Percentiles rank a stretch among this genome's conserved stretches.
Evolutionary conservation across 164 flowering plant species (phyloP).

Genomic region (Chimonanthus praecox): DNA sequence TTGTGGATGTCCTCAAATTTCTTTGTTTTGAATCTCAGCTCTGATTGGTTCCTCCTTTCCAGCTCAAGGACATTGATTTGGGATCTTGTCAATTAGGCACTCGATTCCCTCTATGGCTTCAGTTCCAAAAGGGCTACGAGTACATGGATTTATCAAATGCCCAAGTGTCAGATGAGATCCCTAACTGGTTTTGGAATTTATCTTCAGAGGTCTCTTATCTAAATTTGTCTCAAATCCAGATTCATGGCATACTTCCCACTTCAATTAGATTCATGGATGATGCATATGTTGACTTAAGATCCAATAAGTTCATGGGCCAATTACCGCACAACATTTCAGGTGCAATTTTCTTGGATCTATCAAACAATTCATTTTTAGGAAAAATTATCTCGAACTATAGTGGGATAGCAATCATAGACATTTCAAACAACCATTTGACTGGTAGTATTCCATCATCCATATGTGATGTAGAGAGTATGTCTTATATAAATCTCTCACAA

Average conservation of each 20-base stretch:
- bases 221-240: too few species aligned
- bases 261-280: background rate
- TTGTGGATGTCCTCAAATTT: background rate
- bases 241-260: background rate
- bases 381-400: too few species aligned
- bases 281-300: background rate
- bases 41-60: conserved; percentile 5
- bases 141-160: background rate
- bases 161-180: background rate
- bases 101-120: background rate
- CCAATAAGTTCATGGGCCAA: too few species aligned
- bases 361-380: too few species aligned
- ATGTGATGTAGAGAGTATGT: background rate
- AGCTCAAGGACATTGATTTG: background rate
- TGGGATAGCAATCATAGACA: too few species aligned
- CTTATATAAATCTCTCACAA: background rate
- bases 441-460: background rate
- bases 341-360: too few species aligned
- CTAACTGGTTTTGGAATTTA: background rate
- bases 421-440: background rate
- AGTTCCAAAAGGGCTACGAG: background rate
- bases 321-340: too few species aligned
- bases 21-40: background rate
- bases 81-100: background rate
- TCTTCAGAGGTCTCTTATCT: background rate